Evolutionary conservation across 257 asterid species (phyloP).

Genomic region (Plantago elongata): DNA sequence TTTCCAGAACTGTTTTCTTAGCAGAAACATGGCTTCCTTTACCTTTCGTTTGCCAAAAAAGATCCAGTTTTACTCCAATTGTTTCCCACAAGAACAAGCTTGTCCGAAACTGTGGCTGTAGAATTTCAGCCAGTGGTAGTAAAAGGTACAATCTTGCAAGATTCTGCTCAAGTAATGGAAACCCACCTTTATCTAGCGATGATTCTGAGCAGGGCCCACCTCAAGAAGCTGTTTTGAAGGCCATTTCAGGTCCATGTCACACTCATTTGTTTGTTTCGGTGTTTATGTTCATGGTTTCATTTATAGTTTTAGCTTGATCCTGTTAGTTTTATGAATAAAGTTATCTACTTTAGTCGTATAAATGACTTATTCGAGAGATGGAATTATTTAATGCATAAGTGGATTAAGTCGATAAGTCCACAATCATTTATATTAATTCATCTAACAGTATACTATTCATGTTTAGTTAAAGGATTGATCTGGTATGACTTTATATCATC

Average conservation of each 20-base stretch:
- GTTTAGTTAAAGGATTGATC: no score
- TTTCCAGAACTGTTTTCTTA: slow-evolving; percentile 45
- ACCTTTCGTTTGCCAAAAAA: slow-evolving; percentile 20
- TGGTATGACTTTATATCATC: no score
- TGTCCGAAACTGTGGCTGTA: slow-evolving; percentile 36
- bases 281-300: not conserved
- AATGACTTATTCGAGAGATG: no score
- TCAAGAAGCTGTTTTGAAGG: slow-evolving; percentile 91
- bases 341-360: no score
- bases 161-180: slow-evolving; percentile 43
- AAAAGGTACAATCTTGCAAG: slow-evolving; percentile 26
- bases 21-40: slow-evolving; percentile 54
- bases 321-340: not conserved
- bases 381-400: no score
- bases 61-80: slow-evolving; percentile 26
- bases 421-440: no score
- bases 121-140: slow-evolving; percentile 16
- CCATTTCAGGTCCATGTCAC: slow-evolving; percentile 61
- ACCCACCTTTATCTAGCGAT: slow-evolving; percentile 39
- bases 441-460: no score
- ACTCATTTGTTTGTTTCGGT: not conserved
- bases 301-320: not conserved
- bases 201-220: slow-evolving; percentile 81
- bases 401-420: no score
- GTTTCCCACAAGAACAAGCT: slow-evolving; percentile 29